Evolutionary conservation across 1,284 basidiomycete species (phyloP).

Genomic region (Cutaneotrichosporon dermatis): DNA sequence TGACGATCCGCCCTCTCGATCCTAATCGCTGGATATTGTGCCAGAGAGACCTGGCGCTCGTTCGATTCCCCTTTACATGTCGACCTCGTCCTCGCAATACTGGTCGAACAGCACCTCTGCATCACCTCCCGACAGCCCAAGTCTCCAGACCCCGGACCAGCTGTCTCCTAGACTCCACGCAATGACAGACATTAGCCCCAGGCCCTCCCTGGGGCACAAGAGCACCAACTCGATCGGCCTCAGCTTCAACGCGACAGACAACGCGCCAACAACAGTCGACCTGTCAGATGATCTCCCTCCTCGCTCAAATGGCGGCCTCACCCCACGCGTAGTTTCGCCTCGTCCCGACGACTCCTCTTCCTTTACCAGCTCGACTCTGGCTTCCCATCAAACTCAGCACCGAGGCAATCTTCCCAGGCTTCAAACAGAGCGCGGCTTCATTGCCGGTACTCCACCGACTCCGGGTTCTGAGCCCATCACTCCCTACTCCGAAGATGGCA

Average conservation of each 20-base stretch:
- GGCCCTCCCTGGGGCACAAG: neutral
- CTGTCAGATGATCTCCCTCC: slow-evolving; percentile 3
- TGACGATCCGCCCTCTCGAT: too few species aligned
- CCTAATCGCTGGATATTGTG: too few species aligned
- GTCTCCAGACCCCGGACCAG: slow-evolving; percentile 8
- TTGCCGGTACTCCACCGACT: neutral
- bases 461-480: neutral
- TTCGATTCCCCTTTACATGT: too few species aligned
- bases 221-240: neutral
- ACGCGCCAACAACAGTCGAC: slow-evolving; percentile 3
- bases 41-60: neutral
- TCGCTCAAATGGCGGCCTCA: neutral
- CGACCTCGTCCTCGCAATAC: neutral
- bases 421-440: neutral
- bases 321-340: neutral
- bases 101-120: slow-evolving; percentile 6
- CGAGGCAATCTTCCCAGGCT: neutral
- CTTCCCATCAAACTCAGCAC: neutral
- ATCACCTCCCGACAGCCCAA: slow-evolving; percentile 18
- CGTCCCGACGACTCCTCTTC: neutral
- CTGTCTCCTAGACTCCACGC: neutral
- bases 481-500: neutral
- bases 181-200: neutral
- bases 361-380: neutral
- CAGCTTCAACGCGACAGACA: neutral